Conservation (phyloP, 1,139 yeast genomes). For the Saccharomyces hybrid region DNA sequence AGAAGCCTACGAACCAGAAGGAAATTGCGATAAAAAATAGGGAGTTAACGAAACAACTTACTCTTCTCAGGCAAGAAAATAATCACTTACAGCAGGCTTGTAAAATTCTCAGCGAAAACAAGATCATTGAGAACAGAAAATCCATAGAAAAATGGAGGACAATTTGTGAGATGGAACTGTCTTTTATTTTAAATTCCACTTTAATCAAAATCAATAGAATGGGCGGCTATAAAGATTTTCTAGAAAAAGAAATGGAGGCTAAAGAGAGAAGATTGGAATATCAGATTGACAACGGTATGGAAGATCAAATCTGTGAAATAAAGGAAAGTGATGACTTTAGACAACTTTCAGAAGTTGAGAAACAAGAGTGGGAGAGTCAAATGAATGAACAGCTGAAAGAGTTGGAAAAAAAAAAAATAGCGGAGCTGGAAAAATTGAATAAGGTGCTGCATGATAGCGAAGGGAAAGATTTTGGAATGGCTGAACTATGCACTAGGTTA, state of each 20-base stretch:
- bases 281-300: slow-evolving; percentile 32
- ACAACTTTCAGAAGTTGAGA: slow-evolving; percentile 31
- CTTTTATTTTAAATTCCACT: slow-evolving; percentile 38
- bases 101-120: slow-evolving; percentile 27
- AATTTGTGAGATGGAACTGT: slow-evolving; percentile 39
- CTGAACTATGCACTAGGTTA: slow-evolving; percentile 37
- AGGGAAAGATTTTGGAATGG: slow-evolving; percentile 37
- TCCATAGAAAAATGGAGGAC: slow-evolving; percentile 40
- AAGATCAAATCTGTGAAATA: slow-evolving; percentile 33
- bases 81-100: slow-evolving; percentile 34
- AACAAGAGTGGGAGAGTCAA: slow-evolving; percentile 28
- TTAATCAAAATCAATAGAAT: slow-evolving; percentile 34
- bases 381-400: slow-evolving; percentile 22
- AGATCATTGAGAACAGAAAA: slow-evolving; percentile 21
- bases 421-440: slow-evolving; percentile 24
- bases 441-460: slow-evolving; percentile 20
- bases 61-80: slow-evolving; percentile 17
- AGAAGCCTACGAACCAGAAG: not conserved
- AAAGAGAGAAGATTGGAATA: slow-evolving; percentile 32
- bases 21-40: not conserved
- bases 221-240: slow-evolving; percentile 42
- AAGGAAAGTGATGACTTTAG: slow-evolving; percentile 36
- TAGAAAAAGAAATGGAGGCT: slow-evolving; percentile 33
- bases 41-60: slow-evolving; percentile 3
- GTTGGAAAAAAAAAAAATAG: slow-evolving; percentile 17